Evolutionary conservation across 352 stramenopile genomes (phyloP), one percentile per base, ranked within the genome.

Genomic region (Blastocystis sp.): DNA sequence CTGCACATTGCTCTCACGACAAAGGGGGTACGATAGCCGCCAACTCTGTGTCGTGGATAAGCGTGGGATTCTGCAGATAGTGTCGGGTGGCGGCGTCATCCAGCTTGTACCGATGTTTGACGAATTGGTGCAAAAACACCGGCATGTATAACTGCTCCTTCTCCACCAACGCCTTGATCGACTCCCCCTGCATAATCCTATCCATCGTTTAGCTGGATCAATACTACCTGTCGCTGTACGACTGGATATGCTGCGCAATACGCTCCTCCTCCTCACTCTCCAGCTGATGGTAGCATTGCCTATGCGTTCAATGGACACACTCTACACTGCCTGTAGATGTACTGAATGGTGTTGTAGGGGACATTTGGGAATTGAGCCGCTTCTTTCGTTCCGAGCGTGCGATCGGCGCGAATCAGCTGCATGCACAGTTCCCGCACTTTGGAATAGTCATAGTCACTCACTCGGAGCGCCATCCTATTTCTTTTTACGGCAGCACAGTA

Each of bases 321-420:
- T 37, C 66, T 77, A 4, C 26, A 12, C 26, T 80, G 70, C 74
- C 74, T 26, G 50, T 85, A 85, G 29, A 85, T 50, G 19, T 67
- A 62, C 29, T 85, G 74, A 21, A 85, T 85, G 6, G 41, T 67
- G 19, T 85, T 85, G 31, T 67, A 85, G n/a, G 74, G 74, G 21
- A 85, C 39, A 10, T 29, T 62, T 3, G 74, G 74, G 45, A 85
- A 85, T 3, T 62, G 74, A n/a, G 74, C 29, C 3, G 74, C 74
- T n/a, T 67, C 55, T 67, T 69, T 67, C 19, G 74, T 37, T 6
- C 45, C 60, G 50, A 85, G 50, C 16, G 29, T 29, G 24, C 45
- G 33, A 55, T 85, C 66, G 12, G 31, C 61, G 21, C 35, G 29
- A 31, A 85, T 85, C 0, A 85, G 51, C 26, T 33, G 55, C 19